phyloP scores from a whole-genome alignment of 2,329 filamentous ascomycete species.

The Paecilomyces dactylethromorphus region DNA sequence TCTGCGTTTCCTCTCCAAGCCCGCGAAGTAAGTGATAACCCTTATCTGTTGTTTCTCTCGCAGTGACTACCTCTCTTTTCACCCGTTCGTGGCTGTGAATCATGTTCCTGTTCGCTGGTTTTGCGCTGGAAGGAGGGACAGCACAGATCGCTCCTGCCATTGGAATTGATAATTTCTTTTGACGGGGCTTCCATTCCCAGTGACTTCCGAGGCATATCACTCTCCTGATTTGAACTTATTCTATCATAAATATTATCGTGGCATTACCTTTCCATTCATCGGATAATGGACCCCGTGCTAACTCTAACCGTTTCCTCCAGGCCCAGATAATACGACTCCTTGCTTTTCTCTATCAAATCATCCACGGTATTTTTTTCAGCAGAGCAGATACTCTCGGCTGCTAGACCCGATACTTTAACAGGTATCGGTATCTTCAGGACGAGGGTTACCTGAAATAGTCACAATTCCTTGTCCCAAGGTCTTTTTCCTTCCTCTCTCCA shows the following conservation, averaged over 20 bases:
- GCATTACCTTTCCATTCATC: neutral
- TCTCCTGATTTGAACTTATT: neutral
- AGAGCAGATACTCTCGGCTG: slow-evolving; percentile 64
- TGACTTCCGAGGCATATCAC: neutral
- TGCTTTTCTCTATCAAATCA: slow-evolving; percentile 16
- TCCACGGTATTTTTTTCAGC: slow-evolving; percentile 11
- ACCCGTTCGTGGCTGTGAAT: neutral
- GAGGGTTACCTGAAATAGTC: slow-evolving; percentile 57
- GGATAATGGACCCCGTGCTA: neutral
- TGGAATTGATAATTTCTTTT: neutral
- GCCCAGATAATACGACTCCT: slow-evolving; percentile 56
- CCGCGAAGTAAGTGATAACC: slow-evolving; percentile 65
- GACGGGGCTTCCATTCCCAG: neutral
- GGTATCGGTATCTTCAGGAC: slow-evolving; percentile 77
- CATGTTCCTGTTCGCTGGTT: neutral
- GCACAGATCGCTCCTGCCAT: neutral
- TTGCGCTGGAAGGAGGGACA: neutral
- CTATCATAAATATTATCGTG: neutral
- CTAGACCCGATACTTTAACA: slow-evolving; percentile 75
- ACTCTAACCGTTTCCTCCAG: slow-evolving; percentile 28
- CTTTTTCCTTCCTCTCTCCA: slow-evolving; percentile 74
- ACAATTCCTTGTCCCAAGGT: slow-evolving; percentile 83
- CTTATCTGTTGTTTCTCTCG: slow-evolving; percentile 13
- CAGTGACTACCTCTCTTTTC: slow-evolving; percentile 2
- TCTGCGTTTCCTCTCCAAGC: slow-evolving; percentile 88